A percentile compares a stretch with the other conserved stretches of the same genome.
Evolutionary conservation across 179 eudicot species (phyloP).

Genomic region (Vitellaria paradoxa): DNA sequence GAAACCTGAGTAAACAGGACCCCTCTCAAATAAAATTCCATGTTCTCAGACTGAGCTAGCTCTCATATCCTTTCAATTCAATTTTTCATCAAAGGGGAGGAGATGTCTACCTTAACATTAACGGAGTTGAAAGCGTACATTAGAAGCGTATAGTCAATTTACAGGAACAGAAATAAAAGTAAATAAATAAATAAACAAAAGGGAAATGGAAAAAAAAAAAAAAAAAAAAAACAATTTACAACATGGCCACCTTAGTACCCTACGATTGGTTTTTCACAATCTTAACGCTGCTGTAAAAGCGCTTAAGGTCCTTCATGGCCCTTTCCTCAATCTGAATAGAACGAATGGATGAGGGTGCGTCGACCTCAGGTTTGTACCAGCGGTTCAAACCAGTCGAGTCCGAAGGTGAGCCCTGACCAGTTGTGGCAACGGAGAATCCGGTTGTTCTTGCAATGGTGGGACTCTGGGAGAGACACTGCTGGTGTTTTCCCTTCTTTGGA

Average conservation of each 20-base stretch:
- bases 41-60: not conserved
- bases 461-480: constrained; percentile 52
- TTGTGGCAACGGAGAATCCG: constrained; percentile 57
- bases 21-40: not conserved
- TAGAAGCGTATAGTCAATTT: constrained; percentile 12
- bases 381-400: constrained; percentile 58
- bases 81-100: not conserved
- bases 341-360: constrained; percentile 75
- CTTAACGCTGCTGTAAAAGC: constrained; percentile 87
- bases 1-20: not conserved
- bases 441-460: constrained; percentile 68
- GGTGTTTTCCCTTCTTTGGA: constrained; percentile 47
- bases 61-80: not conserved
- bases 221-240: constrained; percentile 4
- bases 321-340: constrained; percentile 92
- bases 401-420: constrained; percentile 79
- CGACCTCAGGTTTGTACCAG: constrained; percentile 92
- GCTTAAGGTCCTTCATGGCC: constrained; percentile 91
- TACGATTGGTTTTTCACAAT: constrained; percentile 47
- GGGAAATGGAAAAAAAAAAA: not conserved
- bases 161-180: not conserved
- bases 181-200: not conserved
- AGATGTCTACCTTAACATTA: not conserved
- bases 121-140: constrained; percentile 1
- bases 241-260: not conserved